Evolutionary conservation across 1,284 basidiomycete genomes (phyloP), one percentile per base, ranked within the genome.

Genomic region (Trichosporon sp.): DNA sequence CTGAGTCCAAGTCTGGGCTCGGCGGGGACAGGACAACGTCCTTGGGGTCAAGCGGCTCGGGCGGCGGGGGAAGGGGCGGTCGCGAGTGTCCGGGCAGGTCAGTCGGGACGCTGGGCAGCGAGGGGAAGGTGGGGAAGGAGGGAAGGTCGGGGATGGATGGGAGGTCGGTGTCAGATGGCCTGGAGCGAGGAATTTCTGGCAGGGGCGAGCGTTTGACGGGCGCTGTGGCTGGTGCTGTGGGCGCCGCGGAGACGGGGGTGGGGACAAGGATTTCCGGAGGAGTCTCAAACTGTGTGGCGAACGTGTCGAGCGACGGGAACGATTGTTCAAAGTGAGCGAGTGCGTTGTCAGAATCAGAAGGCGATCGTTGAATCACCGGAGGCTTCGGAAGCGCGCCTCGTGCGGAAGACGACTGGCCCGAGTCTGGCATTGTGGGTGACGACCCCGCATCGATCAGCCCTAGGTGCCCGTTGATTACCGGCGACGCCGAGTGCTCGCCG

Each of bases 291-390:
- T 76, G 74, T 59, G 75, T 77, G 52, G 73, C 75, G 64, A 80
- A 76, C 19, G 78, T 75, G 61, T 68, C 72, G 19, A 80, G 64
- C 2, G 78, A 78, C 0, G 79, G 79, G 66, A 80, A 80, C 0
- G 71, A 67, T 37, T 70, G 69, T 32, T 74, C 73, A 58, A 80
- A 80, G 19, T 74, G 72, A 27, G 56, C 33, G 21, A 63, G 56
- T 11, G 40, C 40, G 6, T 44, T 44, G 56, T 58, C 56, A 23
- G 21, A 33, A 11, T 23, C 27, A 8, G 54, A 46, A 10, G 52
- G 31, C 40, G 40, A 23, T 2, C 40, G 40, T 7, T 23, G 27
- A 11, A n/a, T 21, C 6, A 31, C 56, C 29, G 27, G 29, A 2
- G 25, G 49, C 16, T 54, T 54, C 25, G 49, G 49, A 16, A 54